Evolutionary conservation across 208 protist species (phyloP).

Genomic region (Angomonas deanei): DNA sequence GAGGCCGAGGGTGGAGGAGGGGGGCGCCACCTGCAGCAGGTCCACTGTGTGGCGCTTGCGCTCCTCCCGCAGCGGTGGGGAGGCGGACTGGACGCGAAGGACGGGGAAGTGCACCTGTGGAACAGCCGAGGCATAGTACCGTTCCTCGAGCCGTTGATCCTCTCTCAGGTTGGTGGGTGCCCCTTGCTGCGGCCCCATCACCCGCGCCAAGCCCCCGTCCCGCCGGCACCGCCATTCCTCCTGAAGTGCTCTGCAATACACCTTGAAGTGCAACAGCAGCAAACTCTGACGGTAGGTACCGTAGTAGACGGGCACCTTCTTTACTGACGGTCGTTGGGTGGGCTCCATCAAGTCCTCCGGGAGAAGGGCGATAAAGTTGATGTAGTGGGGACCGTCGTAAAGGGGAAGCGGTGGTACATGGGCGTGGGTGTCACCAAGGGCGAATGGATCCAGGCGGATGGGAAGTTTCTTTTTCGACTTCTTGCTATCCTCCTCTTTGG

Average conservation of each 20-base stretch:
- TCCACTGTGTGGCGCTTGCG: conserved; percentile 15
- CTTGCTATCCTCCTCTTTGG: not conserved
- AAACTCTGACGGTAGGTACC: conserved; percentile 78
- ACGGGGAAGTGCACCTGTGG: conserved; percentile 46
- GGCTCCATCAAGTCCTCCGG: not conserved
- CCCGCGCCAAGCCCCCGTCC: not conserved
- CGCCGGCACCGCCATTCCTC: conserved; percentile 17
- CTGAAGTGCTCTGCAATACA: conserved; percentile 68
- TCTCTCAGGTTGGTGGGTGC: too few relatives aligned
- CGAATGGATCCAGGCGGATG: not conserved
- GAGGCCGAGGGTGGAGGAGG: conserved; percentile 62
- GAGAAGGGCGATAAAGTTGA: not conserved
- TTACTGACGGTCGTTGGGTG: too few relatives aligned
- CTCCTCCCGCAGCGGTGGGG: conserved; percentile 22
- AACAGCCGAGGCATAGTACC: conserved; percentile 15
- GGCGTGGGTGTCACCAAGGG: not conserved
- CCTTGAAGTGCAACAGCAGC: conserved; percentile 74
- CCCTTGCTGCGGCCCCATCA: not conserved
- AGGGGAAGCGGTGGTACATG: not conserved
- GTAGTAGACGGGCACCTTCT: conserved; percentile 15
- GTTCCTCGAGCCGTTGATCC: not conserved
- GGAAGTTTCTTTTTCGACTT: too few relatives aligned
- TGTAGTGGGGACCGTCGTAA: not conserved
- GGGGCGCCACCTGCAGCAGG: conserved; percentile 22
- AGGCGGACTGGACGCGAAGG: conserved; percentile 38